A percentile compares a stretch with the other conserved stretches of the same genome.
phyloP scores from a whole-genome alignment of 305 asterid species.

The Rubia occidens region DNA sequence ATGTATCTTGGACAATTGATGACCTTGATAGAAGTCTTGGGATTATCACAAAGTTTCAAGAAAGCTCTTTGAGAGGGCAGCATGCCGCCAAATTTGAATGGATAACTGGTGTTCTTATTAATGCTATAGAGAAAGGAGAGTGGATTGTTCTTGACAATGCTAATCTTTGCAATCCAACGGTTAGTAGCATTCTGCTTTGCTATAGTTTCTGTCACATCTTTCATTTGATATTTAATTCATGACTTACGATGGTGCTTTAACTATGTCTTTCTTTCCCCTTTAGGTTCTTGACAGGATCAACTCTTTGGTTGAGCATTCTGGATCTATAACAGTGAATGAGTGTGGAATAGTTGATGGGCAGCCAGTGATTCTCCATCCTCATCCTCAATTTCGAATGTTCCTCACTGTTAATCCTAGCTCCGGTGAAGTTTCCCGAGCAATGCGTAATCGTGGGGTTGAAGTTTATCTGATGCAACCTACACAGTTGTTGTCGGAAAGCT shows the following conservation, averaged over 20 bases:
- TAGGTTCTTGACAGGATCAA: constrained; percentile 98
- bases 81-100: constrained; percentile 81
- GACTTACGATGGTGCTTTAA: not conserved
- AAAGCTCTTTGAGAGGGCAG: constrained; percentile 29
- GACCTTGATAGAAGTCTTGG: constrained; percentile 52
- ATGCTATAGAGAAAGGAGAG: constrained; percentile 95
- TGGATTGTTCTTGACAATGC: constrained; percentile 98
- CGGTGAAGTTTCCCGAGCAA: constrained; percentile 98
- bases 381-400: constrained; percentile 87
- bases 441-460: constrained; percentile 98
- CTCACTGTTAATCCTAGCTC: constrained; percentile 79
- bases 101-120: constrained; percentile 80
- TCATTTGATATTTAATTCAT: constrained; percentile 1
- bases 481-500: constrained; percentile 41
- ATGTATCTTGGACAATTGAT: constrained; percentile 57
- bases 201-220: not conserved
- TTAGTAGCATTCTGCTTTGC: constrained; percentile 26
- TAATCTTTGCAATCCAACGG: constrained; percentile 99
- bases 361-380: constrained; percentile 81
- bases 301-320: constrained; percentile 97
- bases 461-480: constrained; percentile 68
- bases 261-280: constrained; percentile 20
- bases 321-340: constrained; percentile 87
- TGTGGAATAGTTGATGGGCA: constrained; percentile 88
- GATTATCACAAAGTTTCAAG: constrained; percentile 45